phyloP scores from a whole-genome alignment of 192 early-diverging fungal species.

The Coemansia sp. region DNA sequence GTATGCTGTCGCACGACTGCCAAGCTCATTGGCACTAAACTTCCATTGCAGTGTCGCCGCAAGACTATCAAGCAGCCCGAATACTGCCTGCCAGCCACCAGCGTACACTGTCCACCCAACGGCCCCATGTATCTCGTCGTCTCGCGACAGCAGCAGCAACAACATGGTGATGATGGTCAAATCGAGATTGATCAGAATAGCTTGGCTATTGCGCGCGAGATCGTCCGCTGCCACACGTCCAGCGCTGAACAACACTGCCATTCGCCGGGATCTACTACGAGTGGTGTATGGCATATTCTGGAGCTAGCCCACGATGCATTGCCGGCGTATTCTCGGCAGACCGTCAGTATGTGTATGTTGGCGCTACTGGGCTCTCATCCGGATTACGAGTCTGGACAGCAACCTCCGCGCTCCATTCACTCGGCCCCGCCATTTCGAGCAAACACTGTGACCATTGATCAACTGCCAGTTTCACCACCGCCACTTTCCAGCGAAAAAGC shows the following conservation, averaged over 20 bases:
- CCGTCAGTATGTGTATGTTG: constrained; percentile 23
- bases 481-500: too few relatives aligned
- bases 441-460: too few relatives aligned
- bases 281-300: constrained; percentile 8
- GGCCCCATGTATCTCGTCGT: constrained; percentile 4
- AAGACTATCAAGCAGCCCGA: constrained; percentile 26
- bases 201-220: not conserved
- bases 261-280: too few relatives aligned
- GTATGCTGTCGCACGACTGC: constrained; percentile 34
- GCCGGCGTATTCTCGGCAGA: not conserved
- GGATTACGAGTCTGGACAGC: constrained; percentile 14
- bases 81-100: not conserved
- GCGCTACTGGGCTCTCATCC: constrained; percentile 27
- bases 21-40: constrained; percentile 46
- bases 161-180: constrained; percentile 13
- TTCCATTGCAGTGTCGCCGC: constrained; percentile 46
- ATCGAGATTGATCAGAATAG: constrained; percentile 7
- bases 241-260: too few relatives aligned
- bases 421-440: not conserved
- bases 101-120: not conserved
- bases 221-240: constrained; percentile 7
- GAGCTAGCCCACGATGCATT: constrained; percentile 13
- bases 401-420: constrained; percentile 1
- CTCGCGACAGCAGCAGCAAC: not conserved
- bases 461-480: too few relatives aligned